Conservation (phyloP, 768 basidiomycete genomes). For the Collybia mongolica region DNA sequence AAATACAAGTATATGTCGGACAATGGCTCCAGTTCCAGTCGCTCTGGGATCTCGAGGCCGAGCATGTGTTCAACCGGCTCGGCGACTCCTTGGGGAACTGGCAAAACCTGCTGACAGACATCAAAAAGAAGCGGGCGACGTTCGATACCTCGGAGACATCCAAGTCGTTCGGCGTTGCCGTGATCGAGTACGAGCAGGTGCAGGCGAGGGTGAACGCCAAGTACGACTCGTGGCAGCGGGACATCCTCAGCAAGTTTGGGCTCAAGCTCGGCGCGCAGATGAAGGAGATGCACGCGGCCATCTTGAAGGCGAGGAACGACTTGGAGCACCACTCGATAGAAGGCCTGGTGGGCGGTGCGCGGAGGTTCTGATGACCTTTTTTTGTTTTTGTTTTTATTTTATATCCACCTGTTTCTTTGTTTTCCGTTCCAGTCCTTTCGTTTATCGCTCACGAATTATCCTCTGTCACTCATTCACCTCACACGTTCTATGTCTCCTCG, state of each 20-base stretch:
- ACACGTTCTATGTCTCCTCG: slow-evolving; percentile 1
- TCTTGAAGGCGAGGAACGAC: slow-evolving; percentile 92
- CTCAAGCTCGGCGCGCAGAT: slow-evolving; percentile 91
- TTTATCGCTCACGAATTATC: slow-evolving; percentile 3
- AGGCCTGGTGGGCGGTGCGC: slow-evolving; percentile 65
- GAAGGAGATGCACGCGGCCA: slow-evolving; percentile 96
- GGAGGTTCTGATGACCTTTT: slow-evolving; percentile 43
- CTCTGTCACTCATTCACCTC: slow-evolving; percentile 1
- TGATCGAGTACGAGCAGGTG: slow-evolving; percentile 97
- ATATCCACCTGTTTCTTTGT: not conserved
- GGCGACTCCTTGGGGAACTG: slow-evolving; percentile 92
- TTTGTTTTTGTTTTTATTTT: not conserved
- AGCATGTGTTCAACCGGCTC: slow-evolving; percentile 93
- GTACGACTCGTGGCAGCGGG: slow-evolving; percentile 97
- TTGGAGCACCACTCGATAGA: slow-evolving; percentile 97
- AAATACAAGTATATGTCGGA: slow-evolving; percentile 86
- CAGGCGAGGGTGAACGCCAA: slow-evolving; percentile 97
- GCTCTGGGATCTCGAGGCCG: slow-evolving; percentile 96
- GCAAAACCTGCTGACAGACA: slow-evolving; percentile 95
- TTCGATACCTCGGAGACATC: slow-evolving; percentile 97
- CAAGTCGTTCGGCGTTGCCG: slow-evolving; percentile 88
- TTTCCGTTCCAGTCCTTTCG: too few species aligned
- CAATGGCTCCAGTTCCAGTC: slow-evolving; percentile 99
- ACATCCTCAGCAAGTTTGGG: slow-evolving; percentile 90
- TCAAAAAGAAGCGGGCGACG: slow-evolving; percentile 93